A percentile compares a stretch with the other conserved stretches of the same genome.
phyloP scores from a whole-genome alignment of 352 stramenopile genomes.

The Globisporangium spinosum region DNA sequence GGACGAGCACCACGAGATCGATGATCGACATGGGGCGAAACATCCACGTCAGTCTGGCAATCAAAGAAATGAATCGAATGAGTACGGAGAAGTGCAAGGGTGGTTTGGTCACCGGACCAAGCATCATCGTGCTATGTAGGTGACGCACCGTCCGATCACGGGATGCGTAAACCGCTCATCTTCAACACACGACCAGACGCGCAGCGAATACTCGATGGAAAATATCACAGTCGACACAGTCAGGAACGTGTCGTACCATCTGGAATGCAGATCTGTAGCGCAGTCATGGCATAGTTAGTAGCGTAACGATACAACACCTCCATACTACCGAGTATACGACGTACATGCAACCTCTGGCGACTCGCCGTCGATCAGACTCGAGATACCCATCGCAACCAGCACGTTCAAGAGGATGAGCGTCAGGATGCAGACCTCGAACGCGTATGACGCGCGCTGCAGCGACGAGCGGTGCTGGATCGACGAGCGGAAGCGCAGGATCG shows the following conservation, averaged over 20 bases:
- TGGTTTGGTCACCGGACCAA: neutral
- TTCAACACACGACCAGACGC: constrained; percentile 81
- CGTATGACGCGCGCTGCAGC: constrained; percentile 66
- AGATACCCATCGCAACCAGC: constrained; percentile 67
- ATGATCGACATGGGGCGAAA: constrained; percentile 75
- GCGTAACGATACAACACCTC: neutral
- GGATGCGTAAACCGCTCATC: constrained; percentile 57
- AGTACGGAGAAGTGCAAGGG: neutral
- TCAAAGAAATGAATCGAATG: constrained; percentile 1
- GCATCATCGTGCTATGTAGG: neutral
- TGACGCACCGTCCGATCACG: constrained; percentile 44
- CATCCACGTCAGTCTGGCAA: constrained; percentile 70
- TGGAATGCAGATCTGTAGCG: constrained; percentile 32
- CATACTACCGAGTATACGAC: neutral
- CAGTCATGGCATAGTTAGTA: neutral
- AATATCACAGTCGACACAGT: constrained; percentile 77
- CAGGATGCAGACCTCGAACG: constrained; percentile 61
- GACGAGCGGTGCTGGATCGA: constrained; percentile 52
- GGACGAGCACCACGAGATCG: constrained; percentile 67
- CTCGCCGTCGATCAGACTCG: constrained; percentile 23
- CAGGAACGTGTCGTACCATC: constrained; percentile 75
- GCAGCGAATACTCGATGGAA: constrained; percentile 67
- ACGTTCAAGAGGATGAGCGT: constrained; percentile 80
- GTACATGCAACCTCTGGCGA: constrained; percentile 13
- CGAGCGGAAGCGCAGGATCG: constrained; percentile 68